phyloP scores from a whole-genome alignment of 148 eudicot species.

The Diospyros lotus region DNA sequence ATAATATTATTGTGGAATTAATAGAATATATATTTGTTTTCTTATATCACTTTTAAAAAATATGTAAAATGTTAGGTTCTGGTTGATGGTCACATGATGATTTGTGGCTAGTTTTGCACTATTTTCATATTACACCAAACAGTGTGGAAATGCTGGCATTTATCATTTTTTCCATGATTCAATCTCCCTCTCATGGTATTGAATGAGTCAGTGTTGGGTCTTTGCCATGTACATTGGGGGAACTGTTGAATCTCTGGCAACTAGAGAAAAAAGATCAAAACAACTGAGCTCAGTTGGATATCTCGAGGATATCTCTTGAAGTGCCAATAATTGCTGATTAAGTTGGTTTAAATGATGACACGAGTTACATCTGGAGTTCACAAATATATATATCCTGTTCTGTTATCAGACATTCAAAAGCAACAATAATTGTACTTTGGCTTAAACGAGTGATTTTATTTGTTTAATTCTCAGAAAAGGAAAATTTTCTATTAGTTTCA shows the following conservation, averaged over 20 bases:
- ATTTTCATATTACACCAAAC: no score
- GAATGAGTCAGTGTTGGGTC: neutral
- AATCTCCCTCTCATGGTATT: neutral
- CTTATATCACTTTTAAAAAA: no score
- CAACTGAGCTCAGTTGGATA: neutral
- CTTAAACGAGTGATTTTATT: neutral
- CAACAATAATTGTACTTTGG: neutral
- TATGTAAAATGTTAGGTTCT: no score
- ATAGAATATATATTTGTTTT: no score
- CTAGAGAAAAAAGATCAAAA: neutral
- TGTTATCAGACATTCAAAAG: neutral
- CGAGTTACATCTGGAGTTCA: slow-evolving; percentile 22
- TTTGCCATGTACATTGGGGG: neutral
- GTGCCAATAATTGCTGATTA: neutral
- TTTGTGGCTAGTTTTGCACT: no score
- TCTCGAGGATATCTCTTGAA: no score
- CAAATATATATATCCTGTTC: neutral
- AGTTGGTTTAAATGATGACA: slow-evolving; percentile 5
- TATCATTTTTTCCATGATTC: no score
- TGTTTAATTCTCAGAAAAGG: neutral
- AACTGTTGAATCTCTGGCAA: slow-evolving; percentile 11
- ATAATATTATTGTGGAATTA: no score
- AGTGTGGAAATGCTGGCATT: no score
- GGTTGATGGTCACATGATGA: no score
- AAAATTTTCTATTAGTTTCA: neutral